phyloP scores from a whole-genome alignment of 345 rosid species.

The Moricandia arvensis region DNA sequence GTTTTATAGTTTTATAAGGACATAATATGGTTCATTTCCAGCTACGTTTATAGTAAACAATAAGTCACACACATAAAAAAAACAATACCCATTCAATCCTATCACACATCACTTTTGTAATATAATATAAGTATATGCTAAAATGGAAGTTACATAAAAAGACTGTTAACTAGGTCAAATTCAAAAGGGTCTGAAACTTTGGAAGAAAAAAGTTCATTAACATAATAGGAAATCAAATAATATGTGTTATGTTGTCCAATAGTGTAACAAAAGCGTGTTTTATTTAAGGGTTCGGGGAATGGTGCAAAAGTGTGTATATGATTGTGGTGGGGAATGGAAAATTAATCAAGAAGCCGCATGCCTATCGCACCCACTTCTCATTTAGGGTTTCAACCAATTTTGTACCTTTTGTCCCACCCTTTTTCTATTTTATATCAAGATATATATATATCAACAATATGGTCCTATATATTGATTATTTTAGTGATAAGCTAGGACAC shows the following conservation, averaged over 20 bases:
- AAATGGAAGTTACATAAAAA: background rate
- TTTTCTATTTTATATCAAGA: constrained; percentile 1
- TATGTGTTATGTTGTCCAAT: background rate
- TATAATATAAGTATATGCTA: background rate
- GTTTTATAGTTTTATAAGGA: background rate
- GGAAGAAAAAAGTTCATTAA: constrained; percentile 3
- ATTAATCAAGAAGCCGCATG: constrained; percentile 6
- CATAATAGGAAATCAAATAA: constrained; percentile 7
- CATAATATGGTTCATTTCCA: background rate
- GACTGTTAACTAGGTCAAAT: background rate
- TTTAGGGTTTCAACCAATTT: constrained; percentile 4
- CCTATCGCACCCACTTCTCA: constrained; percentile 26
- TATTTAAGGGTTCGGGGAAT: constrained; percentile 7
- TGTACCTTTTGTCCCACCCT: background rate
- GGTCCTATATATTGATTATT: background rate
- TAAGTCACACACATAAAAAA: background rate
- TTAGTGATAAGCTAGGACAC: background rate
- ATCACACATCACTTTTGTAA: background rate
- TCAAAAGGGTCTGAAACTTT: constrained; percentile 12
- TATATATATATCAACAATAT: background rate
- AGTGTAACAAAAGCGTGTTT: constrained; percentile 5
- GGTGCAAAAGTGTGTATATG: constrained; percentile 13
- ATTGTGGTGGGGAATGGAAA: constrained; percentile 6
- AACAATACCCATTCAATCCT: background rate
- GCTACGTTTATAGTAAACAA: background rate